A percentile compares a stretch with the other conserved stretches of the same genome.
These are phyloP conservation scores for Acacia acuminata DNA, from an alignment of 306 rosid genomes.

Conservation along the genomic window DNA sequence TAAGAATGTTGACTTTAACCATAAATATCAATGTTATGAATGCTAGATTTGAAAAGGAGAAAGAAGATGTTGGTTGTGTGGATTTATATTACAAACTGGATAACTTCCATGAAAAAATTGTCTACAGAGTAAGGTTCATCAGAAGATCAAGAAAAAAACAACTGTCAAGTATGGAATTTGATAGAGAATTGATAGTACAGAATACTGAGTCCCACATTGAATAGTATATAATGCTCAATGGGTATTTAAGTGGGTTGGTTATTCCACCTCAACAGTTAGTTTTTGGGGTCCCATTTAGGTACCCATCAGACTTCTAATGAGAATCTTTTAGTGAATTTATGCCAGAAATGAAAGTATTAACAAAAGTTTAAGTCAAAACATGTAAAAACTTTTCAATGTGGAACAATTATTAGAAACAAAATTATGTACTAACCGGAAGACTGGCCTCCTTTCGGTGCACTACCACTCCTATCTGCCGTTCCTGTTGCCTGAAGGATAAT, in stretches of 20 bases:
- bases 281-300: not conserved
- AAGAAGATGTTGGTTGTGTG: not conserved
- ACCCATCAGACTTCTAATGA: not conserved
- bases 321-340: constrained; percentile 14
- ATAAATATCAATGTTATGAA: not conserved
- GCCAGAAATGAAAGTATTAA: not conserved
- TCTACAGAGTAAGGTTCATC: not conserved
- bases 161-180: not conserved
- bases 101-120: not conserved
- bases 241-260: not conserved
- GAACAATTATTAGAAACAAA: constrained; percentile 7
- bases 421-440: constrained; percentile 62
- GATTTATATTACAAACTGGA: not conserved
- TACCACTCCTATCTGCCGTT: constrained; percentile 41
- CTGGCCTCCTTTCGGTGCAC: constrained; percentile 53
- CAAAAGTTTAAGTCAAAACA: constrained; percentile 4
- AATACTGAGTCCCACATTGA: not conserved
- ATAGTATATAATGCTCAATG: no score
- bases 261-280: not conserved
- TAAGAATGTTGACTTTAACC: not conserved
- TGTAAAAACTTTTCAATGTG: not conserved
- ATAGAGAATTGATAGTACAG: not conserved
- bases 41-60: constrained; percentile 12
- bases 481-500: constrained; percentile 57
- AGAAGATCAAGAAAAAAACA: not conserved